These are phyloP conservation scores for Trametes sp. DNA, from an alignment of 1,284 basidiomycete species.

Conservation along the genomic window DNA sequence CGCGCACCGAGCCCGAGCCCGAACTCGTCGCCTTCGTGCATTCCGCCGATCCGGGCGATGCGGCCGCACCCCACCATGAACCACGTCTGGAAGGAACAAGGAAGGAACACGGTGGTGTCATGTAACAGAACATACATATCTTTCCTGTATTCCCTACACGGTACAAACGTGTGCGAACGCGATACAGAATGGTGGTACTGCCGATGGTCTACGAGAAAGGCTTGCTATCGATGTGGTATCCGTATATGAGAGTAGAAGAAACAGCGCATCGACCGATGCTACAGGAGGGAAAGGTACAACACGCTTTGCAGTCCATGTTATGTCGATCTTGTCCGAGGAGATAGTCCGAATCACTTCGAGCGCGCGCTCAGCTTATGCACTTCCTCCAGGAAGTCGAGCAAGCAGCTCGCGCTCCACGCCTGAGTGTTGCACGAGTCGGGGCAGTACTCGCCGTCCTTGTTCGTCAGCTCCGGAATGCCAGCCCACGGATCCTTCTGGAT, in stretches of 20 bases:
- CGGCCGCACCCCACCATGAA: too few species aligned
- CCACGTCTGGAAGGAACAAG: too few species aligned
- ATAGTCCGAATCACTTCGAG: constrained; percentile 4
- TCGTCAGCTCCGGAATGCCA: constrained; percentile 91
- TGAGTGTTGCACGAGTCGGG: constrained; percentile 90
- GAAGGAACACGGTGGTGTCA: background rate
- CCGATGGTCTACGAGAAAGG: background rate
- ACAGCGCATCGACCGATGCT: background rate
- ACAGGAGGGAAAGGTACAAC: background rate
- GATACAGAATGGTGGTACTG: background rate
- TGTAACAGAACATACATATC: background rate
- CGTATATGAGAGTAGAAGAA: background rate
- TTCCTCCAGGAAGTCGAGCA: constrained; percentile 86
- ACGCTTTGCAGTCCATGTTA: background rate
- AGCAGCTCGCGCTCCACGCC: constrained; percentile 90
- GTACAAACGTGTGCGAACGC: background rate
- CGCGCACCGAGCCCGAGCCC: too few species aligned
- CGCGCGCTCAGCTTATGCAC: constrained; percentile 56
- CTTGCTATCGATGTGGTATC: background rate
- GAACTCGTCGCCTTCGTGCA: too few species aligned
- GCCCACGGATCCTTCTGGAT: constrained; percentile 87
- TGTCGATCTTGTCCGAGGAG: background rate
- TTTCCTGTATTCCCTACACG: background rate
- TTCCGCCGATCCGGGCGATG: too few species aligned
- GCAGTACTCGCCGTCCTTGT: constrained; percentile 83